phyloP scores from a whole-genome alignment of 1,139 yeast species.

The Protomyces inundatus region DNA sequence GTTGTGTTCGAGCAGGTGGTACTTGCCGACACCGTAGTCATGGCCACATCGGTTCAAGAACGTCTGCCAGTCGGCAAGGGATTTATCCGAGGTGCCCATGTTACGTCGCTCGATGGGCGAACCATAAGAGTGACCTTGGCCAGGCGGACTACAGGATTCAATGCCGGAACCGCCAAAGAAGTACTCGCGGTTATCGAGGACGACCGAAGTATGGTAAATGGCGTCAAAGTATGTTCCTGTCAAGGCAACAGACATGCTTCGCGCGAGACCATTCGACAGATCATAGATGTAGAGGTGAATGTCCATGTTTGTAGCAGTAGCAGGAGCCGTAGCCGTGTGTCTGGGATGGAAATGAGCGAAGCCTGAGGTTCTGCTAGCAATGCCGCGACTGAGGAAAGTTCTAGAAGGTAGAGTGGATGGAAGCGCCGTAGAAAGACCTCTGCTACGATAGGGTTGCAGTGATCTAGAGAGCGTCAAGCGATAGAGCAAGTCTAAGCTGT shows the following conservation, averaged over 20 bases:
- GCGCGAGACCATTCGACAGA: conserved; percentile 50
- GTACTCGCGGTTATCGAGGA: conserved; percentile 50
- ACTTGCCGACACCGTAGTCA: conserved; percentile 48
- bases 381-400: no score
- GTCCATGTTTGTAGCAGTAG: neutral
- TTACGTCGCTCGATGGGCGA: conserved; percentile 51
- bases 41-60: conserved; percentile 50
- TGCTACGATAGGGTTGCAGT: neutral
- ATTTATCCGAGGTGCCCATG: conserved; percentile 52
- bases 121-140: conserved; percentile 54
- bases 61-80: conserved; percentile 51
- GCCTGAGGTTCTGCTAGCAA: no score
- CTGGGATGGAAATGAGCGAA: neutral
- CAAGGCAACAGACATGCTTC: conserved; percentile 45
- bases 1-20: conserved; percentile 60
- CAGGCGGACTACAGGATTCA: conserved; percentile 45
- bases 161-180: conserved; percentile 51
- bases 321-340: neutral
- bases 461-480: neutral
- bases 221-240: conserved; percentile 53
- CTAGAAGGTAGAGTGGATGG: neutral
- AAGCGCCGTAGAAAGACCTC: neutral
- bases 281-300: conserved; percentile 64
- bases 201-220: conserved; percentile 63
- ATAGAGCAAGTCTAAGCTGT: neutral